phyloP scores from a whole-genome alignment of 768 basidiomycete species.

The Mycena belliarum region DNA sequence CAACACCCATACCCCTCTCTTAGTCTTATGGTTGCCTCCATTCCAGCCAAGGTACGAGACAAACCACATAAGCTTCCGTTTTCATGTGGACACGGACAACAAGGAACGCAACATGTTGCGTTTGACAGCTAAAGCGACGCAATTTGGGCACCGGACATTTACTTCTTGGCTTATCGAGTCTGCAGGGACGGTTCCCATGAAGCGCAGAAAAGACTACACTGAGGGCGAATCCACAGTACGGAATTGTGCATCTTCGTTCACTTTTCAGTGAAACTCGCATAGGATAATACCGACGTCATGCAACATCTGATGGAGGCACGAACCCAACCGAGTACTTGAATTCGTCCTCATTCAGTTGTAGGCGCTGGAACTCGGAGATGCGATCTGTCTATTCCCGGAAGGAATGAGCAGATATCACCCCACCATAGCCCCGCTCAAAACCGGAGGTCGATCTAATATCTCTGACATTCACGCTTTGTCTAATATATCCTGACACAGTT shows the following conservation, averaged over 20 bases:
- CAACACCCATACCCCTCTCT: slow-evolving; percentile 1
- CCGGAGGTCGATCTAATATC: slow-evolving; percentile 58
- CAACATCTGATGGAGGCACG: slow-evolving; percentile 62
- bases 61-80: background rate
- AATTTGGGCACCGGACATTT: slow-evolving; percentile 81
- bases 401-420: slow-evolving; percentile 84
- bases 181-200: slow-evolving; percentile 83
- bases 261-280: slow-evolving; percentile 24
- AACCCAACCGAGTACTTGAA: background rate
- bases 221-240: slow-evolving; percentile 28
- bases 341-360: slow-evolving; percentile 30
- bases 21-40: slow-evolving; percentile 73
- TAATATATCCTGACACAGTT: slow-evolving; percentile 48
- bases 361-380: slow-evolving; percentile 77
- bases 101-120: slow-evolving; percentile 82
- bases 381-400: slow-evolving; percentile 84
- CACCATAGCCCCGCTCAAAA: slow-evolving; percentile 84
- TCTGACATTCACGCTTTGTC: slow-evolving; percentile 6
- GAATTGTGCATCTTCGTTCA: background rate
- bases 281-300: slow-evolving; percentile 74
- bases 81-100: slow-evolving; percentile 2
- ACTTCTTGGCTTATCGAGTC: slow-evolving; percentile 90
- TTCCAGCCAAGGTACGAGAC: slow-evolving; percentile 60
- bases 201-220: slow-evolving; percentile 68
- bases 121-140: slow-evolving; percentile 85